Percentiles rank a stretch among this genome's conserved stretches.
These are phyloP conservation scores for Cercospora zeae-maydis DNA, from an alignment of 2,329 filamentous ascomycete genomes.

Conservation along the genomic window DNA sequence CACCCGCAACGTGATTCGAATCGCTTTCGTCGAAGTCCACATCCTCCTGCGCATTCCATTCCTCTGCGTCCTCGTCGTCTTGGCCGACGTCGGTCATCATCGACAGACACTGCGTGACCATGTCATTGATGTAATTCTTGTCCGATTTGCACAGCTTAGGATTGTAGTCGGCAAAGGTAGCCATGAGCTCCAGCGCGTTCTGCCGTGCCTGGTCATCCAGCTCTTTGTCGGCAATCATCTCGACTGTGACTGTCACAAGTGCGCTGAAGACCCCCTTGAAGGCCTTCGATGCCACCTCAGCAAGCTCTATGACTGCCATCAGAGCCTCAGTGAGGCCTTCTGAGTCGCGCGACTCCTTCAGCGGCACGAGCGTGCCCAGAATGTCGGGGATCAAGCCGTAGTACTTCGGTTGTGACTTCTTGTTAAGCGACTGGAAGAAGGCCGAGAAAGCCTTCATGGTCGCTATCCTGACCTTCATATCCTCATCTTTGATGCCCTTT, in stretches of 20 bases:
- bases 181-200: slow-evolving; percentile 94
- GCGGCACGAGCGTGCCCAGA: slow-evolving; percentile 87
- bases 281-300: slow-evolving; percentile 94
- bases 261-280: slow-evolving; percentile 93
- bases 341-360: slow-evolving; percentile 87
- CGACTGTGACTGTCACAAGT: slow-evolving; percentile 86
- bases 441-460: slow-evolving; percentile 96
- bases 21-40: slow-evolving; percentile 95
- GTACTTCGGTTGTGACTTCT: slow-evolving; percentile 86
- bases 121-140: slow-evolving; percentile 82
- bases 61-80: slow-evolving; percentile 89
- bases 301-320: slow-evolving; percentile 86
- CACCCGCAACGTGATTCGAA: slow-evolving; percentile 92
- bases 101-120: slow-evolving; percentile 97
- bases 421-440: slow-evolving; percentile 87
- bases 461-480: slow-evolving; percentile 80
- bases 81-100: slow-evolving; percentile 95
- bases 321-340: slow-evolving; percentile 89
- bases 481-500: slow-evolving; percentile 85
- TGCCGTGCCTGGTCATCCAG: slow-evolving; percentile 85
- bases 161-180: slow-evolving; percentile 92
- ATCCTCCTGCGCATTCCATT: slow-evolving; percentile 92
- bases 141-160: slow-evolving; percentile 95
- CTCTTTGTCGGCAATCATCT: slow-evolving; percentile 94
- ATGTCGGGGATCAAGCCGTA: slow-evolving; percentile 83